A percentile compares a stretch with the other conserved stretches of the same genome.
Conservation (phyloP, 805 yeast genomes). For the Nadsonia fulvescens region DNA sequence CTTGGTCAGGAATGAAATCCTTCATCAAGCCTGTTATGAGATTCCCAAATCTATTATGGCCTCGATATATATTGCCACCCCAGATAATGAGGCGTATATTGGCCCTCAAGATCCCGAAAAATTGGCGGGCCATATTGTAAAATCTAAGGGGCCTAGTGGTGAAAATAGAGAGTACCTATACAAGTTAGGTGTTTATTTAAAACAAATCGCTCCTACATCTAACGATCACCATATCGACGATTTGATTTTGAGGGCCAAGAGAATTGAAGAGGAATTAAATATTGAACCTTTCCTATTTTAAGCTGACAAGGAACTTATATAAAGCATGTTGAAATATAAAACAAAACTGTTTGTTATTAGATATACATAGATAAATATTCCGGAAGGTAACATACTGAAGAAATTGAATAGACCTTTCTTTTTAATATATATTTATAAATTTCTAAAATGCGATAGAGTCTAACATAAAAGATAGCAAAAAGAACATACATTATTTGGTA, state of each 20-base stretch:
- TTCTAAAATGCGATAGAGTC: too few species aligned
- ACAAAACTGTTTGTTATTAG: too few species aligned
- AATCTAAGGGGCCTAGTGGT: conserved; percentile 65
- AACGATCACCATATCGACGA: conserved; percentile 27
- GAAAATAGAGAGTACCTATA: conserved; percentile 53
- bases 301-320: too few species aligned
- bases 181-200: conserved; percentile 32
- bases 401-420: too few species aligned
- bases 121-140: conserved; percentile 44
- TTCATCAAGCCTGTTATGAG: conserved; percentile 1
- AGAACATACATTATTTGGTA: too few species aligned
- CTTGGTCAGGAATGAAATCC: conserved; percentile 3
- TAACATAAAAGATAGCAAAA: too few species aligned
- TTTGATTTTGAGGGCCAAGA: conserved; percentile 18
- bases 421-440: too few species aligned
- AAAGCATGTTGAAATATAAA: too few species aligned
- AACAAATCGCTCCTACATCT: conserved; percentile 21
- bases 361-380: too few species aligned
- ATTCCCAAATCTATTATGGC: conserved; percentile 26
- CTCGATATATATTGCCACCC: conserved; percentile 66
- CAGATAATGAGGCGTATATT: conserved; percentile 61
- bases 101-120: conserved; percentile 53
- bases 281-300: conserved; percentile 1
- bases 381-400: too few species aligned
- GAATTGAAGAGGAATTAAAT: conserved; percentile 6